Conservation (phyloP, 495 filamentous ascomycete species). For the Penicillium pancosmium region DNA sequence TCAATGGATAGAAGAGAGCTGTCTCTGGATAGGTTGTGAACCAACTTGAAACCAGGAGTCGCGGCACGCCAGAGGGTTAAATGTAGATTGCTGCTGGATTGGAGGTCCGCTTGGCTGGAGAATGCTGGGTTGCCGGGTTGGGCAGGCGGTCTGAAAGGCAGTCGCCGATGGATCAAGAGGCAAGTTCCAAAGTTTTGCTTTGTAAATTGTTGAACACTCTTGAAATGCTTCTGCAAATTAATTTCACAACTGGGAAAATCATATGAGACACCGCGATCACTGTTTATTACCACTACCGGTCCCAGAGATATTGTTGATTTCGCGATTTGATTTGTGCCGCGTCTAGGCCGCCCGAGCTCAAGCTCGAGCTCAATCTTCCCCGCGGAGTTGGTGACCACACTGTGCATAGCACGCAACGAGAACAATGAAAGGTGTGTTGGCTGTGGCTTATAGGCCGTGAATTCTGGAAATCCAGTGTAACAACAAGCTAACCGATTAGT, state of each 20-base stretch:
- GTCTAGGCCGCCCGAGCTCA: no score
- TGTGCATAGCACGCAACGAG: not conserved
- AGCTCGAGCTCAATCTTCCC: no score
- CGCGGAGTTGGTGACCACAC: not conserved
- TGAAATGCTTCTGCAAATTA: no score
- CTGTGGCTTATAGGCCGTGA: constrained; percentile 1
- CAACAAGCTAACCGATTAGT: constrained; percentile 51
- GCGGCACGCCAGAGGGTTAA: not conserved
- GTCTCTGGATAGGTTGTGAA: constrained; percentile 15
- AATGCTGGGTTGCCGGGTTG: constrained; percentile 27
- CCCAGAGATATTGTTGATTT: no score
- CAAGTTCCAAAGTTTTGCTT: no score
- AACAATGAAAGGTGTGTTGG: constrained; percentile 52
- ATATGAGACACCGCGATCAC: no score
- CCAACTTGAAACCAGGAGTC: constrained; percentile 18
- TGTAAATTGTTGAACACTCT: no score
- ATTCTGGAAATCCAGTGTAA: not conserved
- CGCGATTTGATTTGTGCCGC: no score
- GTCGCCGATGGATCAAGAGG: not conserved
- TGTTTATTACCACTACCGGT: no score
- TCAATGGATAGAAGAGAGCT: constrained; percentile 1
- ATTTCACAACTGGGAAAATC: no score
- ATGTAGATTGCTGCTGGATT: not conserved
- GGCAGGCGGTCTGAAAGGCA: constrained; percentile 32
- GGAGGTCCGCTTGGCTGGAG: constrained; percentile 15